Base-by-base conservation (phyloP, 1,284 basidiomycete species). In the Agroathelia rolfsii region DNA sequence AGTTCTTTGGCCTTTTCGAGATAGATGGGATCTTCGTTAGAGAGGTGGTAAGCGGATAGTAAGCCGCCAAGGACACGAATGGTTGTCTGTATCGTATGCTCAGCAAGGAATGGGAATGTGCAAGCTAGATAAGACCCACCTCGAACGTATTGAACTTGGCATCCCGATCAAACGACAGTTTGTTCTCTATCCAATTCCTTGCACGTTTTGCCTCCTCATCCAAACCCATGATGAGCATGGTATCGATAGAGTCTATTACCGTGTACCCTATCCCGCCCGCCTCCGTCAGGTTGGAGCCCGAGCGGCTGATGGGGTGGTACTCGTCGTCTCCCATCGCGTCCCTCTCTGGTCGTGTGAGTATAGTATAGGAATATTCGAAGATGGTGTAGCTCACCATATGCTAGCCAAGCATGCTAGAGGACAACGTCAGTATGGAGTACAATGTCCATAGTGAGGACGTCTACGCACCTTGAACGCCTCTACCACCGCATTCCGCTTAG, bases 101-200 rank as follows among this genome's bases (percentile, higher is more conserved):
- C 11, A 12, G 11, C 15, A 11, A 38, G 12, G 20, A 27, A 35
- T 23, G 10, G 18, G n/a, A 38, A 16, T 11, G 27, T 24, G 27
- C 28, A 13, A 41, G 24, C 3, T 22, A 12, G 16, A 12, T 28
- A 9, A 13, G 3, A 55, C 72, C 32, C 39, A 86, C 88, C 70
- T 97, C 93, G 46, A 97, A 97, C 0, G 87, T 90, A 53, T 83
- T 96, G 55, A 88, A 87, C 12, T 71, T 59, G 8, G 70, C 89
- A 47, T 90, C 78, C 8, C 77, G 66, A 22, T 94, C 80, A 49
- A 95, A 92, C 6, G 67, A 58, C 27, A 96, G 57, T 21, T 73
- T 62, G 16, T 68, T 63, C 16, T 63, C 66, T 12, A 95, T 69
- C 92, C 93, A 96, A 24, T 74, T 51, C 10, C 80, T 62, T 0